A percentile compares a stretch with the other conserved stretches of the same genome.
Evolutionary conservation across 2,329 filamentous ascomycete species (phyloP).

Genomic region (Penicillium freii): DNA sequence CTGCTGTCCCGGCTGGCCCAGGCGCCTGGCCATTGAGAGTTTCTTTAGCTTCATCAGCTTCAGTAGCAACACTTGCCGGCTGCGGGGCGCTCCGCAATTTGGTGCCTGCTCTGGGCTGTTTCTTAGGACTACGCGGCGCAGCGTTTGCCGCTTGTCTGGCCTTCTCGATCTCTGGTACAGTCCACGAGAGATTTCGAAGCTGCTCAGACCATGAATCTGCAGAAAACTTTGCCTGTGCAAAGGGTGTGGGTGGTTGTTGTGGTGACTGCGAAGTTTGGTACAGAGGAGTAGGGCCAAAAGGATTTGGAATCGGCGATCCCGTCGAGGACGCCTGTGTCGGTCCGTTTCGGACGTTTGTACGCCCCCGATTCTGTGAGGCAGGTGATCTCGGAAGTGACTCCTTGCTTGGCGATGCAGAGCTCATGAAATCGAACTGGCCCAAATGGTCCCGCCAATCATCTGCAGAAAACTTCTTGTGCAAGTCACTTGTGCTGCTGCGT

Average conservation of each 20-base stretch:
- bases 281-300: constrained; percentile 15
- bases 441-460: constrained; percentile 43
- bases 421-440: constrained; percentile 37
- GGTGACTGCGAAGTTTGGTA: constrained; percentile 9
- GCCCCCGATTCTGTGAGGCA: constrained; percentile 21
- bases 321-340: constrained; percentile 18
- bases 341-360: constrained; percentile 22
- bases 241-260: constrained; percentile 31
- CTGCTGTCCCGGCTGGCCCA: constrained; percentile 15
- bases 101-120: constrained; percentile 27
- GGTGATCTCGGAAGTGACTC: constrained; percentile 21
- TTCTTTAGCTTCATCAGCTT: constrained; percentile 39
- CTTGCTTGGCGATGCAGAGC: constrained; percentile 27
- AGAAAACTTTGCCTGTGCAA: constrained; percentile 38
- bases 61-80: constrained; percentile 38
- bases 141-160: constrained; percentile 27
- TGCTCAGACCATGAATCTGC: constrained; percentile 41
- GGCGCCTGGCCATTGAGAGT: constrained; percentile 28
- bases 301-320: constrained; percentile 21
- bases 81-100: constrained; percentile 34
- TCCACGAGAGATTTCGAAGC: constrained; percentile 36
- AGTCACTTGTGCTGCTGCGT: constrained; percentile 34
- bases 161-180: constrained; percentile 30
- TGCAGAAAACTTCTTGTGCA: constrained; percentile 44
- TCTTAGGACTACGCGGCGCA: constrained; percentile 36